A percentile compares a stretch with the other conserved stretches of the same genome.
Evolutionary conservation across 768 basidiomycete species (phyloP).

Genomic region (Boletus rubroflammeus): DNA sequence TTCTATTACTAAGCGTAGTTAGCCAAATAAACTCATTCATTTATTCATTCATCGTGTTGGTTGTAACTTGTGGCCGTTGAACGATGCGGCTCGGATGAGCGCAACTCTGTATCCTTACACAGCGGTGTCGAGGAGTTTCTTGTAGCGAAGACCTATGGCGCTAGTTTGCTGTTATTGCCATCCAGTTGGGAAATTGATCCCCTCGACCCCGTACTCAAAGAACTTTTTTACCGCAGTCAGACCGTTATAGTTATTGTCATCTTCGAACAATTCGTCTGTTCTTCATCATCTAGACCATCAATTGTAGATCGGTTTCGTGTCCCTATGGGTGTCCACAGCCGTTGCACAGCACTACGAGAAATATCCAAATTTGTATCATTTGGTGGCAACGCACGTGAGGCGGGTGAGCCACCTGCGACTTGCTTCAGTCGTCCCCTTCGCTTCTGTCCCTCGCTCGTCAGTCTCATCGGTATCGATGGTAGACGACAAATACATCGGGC

Average conservation of each 20-base stretch:
- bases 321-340: no score
- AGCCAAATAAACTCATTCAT: no score
- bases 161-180: no score
- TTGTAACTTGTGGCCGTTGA: no score
- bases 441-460: background rate
- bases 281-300: background rate
- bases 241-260: background rate
- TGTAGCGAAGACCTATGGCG: no score
- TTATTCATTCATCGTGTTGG: no score
- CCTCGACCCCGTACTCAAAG: background rate
- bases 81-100: no score
- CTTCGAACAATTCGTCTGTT: background rate
- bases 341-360: background rate
- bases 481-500: constrained; percentile 95
- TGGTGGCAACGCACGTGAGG: constrained; percentile 25
- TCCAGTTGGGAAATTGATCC: no score
- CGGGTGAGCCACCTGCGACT: background rate
- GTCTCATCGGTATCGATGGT: constrained; percentile 45
- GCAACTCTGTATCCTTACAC: no score
- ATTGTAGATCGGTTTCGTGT: no score
- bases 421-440: background rate
- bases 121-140: no score
- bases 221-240: background rate
- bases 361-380: constrained; percentile 14
- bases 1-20: no score